Evolutionary conservation across 805 yeast species (phyloP), one percentile per base, ranked within the genome.

Genomic region (Metschnikowia cerradonensis): DNA sequence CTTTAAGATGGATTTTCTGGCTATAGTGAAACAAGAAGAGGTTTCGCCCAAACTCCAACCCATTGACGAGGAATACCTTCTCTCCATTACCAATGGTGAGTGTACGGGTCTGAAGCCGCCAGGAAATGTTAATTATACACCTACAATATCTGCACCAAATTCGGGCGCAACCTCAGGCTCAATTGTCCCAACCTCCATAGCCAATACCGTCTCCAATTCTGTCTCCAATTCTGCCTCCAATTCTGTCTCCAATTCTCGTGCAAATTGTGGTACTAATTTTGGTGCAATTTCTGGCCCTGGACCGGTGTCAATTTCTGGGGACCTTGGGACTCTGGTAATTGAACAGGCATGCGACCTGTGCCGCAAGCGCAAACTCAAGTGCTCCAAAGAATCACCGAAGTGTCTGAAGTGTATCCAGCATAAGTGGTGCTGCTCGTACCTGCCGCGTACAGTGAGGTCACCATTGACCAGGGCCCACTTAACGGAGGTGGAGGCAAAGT

Each of bases 331-430:
- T 33, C 38, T 49, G 26, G 35, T 55, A 15, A 77, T 78, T 31
- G 83, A 80, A 61, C 84, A 80, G 61, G 83, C 83, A 8, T 89
- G 96, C 67, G 96, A 89, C 66, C 83, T 91, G 3, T 89, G 96
- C 64, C 79, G 96, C 35, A 80, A 82, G 57, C 75, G 94, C 49
- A 89, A 89, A 67, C 75, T 88, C 52, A 84, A 83, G 62, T 89
- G 96, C 64, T 82, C 95, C 31, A 89, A 88, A 60, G 88, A 84
- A 52, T 75, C 68, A 26, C 96, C 96, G 2, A 79, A 78, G 55
- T 89, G 96, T 62, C 71, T 83, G 41, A 88, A 88, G 61, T 89
- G 96, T 70, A 65, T 75, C 6, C 81, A 78, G 49, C 89, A 87
- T 62, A 73, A 76, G 20, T 84, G 95, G 87, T 78, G 78, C 32